Conservation (phyloP, 2,329 filamentous ascomycete genomes). For the Nemania bipapillata region DNA sequence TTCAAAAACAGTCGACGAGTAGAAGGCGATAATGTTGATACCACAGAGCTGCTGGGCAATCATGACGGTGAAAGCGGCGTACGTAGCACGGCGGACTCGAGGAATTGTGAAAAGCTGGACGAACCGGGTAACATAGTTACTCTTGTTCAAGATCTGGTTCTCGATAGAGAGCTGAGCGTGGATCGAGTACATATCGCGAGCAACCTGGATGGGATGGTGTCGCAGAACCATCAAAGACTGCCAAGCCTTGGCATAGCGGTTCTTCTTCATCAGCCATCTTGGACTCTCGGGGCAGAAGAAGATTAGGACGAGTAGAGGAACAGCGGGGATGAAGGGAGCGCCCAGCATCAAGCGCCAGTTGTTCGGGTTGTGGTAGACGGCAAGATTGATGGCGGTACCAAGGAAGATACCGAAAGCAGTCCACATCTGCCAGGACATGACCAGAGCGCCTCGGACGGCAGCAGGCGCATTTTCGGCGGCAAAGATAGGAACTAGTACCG, state of each 20-base stretch:
- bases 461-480: constrained; percentile 79
- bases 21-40: constrained; percentile 81
- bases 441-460: constrained; percentile 75
- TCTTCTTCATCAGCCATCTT: constrained; percentile 75
- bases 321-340: constrained; percentile 68
- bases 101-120: constrained; percentile 75
- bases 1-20: constrained; percentile 72
- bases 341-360: constrained; percentile 60
- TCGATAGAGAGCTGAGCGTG: constrained; percentile 73
- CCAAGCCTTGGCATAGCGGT: constrained; percentile 70
- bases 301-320: constrained; percentile 69
- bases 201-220: constrained; percentile 66
- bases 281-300: constrained; percentile 75
- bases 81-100: constrained; percentile 75
- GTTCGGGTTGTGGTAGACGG: constrained; percentile 53
- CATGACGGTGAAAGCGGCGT: constrained; percentile 84
- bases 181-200: constrained; percentile 71
- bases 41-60: constrained; percentile 77
- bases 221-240: constrained; percentile 64
- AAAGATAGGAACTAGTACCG: constrained; percentile 72
- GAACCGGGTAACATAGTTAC: constrained; percentile 71
- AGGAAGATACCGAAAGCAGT: constrained; percentile 69
- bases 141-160: constrained; percentile 59
- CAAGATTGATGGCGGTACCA: constrained; percentile 70
- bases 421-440: constrained; percentile 86